Evolutionary conservation across 208 protist species (phyloP).

Genomic region (Jaenimonas drosophilae): DNA sequence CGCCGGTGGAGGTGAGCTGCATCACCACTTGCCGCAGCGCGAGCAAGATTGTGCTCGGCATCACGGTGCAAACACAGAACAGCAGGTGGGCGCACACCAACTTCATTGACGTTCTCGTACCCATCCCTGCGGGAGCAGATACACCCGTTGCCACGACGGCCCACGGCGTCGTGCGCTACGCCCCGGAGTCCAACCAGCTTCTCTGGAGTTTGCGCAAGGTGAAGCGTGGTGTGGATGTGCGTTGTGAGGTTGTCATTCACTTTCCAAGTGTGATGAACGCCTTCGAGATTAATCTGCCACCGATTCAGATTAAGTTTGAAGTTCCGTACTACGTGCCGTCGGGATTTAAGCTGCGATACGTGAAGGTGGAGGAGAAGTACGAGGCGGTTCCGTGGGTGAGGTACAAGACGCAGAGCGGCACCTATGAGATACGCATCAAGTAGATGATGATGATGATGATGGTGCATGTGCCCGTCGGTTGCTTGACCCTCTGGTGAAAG

Average conservation of each 20-base stretch:
- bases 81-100: conserved; percentile 90
- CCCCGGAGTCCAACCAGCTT: conserved; percentile 94
- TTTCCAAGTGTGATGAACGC: conserved; percentile 89
- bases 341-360: conserved; percentile 97
- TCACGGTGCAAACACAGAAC: conserved; percentile 91
- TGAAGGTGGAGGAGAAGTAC: conserved; percentile 98
- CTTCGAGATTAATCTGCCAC: conserved; percentile 65
- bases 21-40: conserved; percentile 83
- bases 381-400: conserved; percentile 97
- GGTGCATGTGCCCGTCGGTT: not conserved
- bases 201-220: conserved; percentile 98
- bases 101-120: conserved; percentile 96
- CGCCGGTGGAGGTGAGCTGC: conserved; percentile 91
- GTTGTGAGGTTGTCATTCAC: conserved; percentile 92
- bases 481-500: not conserved
- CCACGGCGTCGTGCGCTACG: conserved; percentile 90
- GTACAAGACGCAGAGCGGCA: conserved; percentile 97
- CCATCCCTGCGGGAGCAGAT: conserved; percentile 97
- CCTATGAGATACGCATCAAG: conserved; percentile 92
- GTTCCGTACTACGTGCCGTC: conserved; percentile 98
- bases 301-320: conserved; percentile 96
- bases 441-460: conserved; percentile 11
- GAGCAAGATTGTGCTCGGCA: conserved; percentile 92
- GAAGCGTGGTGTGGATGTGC: conserved; percentile 90
- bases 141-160: conserved; percentile 90